Conservation (phyloP, 192 early-diverging fungal species). For the Geranomyces michiganensis region DNA sequence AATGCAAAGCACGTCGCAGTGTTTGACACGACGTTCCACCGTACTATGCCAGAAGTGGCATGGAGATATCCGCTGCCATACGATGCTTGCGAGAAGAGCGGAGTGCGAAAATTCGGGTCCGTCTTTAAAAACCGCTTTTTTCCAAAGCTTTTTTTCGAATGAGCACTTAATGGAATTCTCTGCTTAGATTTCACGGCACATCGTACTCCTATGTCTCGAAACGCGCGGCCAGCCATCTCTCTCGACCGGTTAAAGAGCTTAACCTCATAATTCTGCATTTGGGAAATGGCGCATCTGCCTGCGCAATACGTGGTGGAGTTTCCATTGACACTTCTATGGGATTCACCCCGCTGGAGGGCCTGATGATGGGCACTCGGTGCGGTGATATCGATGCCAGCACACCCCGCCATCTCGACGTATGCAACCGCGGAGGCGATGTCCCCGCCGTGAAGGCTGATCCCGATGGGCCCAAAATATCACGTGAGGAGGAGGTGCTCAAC, state of each 20-base stretch:
- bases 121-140: too few species aligned
- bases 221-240: neutral
- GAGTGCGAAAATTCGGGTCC: constrained; percentile 27
- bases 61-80: constrained; percentile 33
- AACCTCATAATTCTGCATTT: constrained; percentile 38
- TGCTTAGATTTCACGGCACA: constrained; percentile 30
- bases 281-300: constrained; percentile 31
- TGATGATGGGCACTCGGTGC: constrained; percentile 42
- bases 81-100: constrained; percentile 20
- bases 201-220: constrained; percentile 20
- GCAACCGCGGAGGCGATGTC: constrained; percentile 11
- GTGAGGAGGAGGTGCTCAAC: constrained; percentile 46
- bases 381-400: constrained; percentile 47
- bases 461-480: constrained; percentile 37
- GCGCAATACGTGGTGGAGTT: constrained; percentile 27
- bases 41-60: constrained; percentile 23
- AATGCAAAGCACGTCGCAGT: constrained; percentile 24
- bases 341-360: constrained; percentile 32
- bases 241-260: constrained; percentile 2
- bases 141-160: neutral
- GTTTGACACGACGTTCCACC: constrained; percentile 34
- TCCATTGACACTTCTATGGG: constrained; percentile 36
- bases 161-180: neutral
- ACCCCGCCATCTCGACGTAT: constrained; percentile 39
- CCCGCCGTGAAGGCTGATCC: constrained; percentile 26